Conservation (phyloP, 2,329 filamentous ascomycete genomes). For the Dichotomopilus funicola region DNA sequence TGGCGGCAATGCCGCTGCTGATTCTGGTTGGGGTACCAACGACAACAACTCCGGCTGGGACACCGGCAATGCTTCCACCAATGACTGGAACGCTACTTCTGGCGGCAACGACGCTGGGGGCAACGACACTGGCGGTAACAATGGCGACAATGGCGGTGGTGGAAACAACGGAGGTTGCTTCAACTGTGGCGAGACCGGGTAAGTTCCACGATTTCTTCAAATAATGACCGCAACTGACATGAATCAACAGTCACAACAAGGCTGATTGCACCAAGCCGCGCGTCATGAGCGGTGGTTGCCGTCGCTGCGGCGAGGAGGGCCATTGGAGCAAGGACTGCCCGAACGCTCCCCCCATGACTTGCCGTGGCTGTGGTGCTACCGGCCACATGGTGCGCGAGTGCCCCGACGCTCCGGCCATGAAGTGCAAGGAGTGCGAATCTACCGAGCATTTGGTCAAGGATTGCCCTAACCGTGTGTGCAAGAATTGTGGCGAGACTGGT, state of each 20-base stretch:
- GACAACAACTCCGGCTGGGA: not conserved
- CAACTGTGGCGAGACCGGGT: slow-evolving; percentile 53
- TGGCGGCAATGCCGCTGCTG: not conserved
- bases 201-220: slow-evolving; percentile 18
- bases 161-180: slow-evolving; percentile 38
- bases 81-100: not conserved
- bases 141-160: slow-evolving; percentile 26
- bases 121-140: slow-evolving; percentile 1
- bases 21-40: not conserved
- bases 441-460: slow-evolving; percentile 46
- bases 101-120: not conserved
- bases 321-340: slow-evolving; percentile 57
- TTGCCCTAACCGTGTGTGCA: slow-evolving; percentile 48
- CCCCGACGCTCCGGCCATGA: slow-evolving; percentile 36
- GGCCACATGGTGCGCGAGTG: slow-evolving; percentile 53
- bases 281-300: slow-evolving; percentile 34
- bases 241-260: slow-evolving; percentile 49
- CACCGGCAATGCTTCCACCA: not conserved
- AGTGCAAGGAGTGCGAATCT: slow-evolving; percentile 41
- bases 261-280: slow-evolving; percentile 53
- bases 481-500: slow-evolving; percentile 58
- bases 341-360: slow-evolving; percentile 31
- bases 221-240: slow-evolving; percentile 10
- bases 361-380: slow-evolving; percentile 38
- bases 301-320: slow-evolving; percentile 44